These are phyloP conservation scores for Hypoxylon sp. DNA, from an alignment of 2,329 filamentous ascomycete species.

Conservation along the genomic window DNA sequence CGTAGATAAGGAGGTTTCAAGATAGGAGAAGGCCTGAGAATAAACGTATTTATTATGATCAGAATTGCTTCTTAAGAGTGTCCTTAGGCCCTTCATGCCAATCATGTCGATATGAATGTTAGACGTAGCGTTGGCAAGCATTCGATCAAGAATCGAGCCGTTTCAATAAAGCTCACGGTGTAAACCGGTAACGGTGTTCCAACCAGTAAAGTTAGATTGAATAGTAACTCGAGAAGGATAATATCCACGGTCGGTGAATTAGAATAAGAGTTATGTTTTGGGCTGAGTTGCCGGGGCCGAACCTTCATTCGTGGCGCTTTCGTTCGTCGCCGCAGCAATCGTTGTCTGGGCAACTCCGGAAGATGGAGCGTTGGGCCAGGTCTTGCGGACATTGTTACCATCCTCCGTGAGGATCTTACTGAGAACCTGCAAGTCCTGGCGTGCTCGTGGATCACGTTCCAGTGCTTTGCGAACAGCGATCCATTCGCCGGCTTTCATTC, in stretches of 20 bases:
- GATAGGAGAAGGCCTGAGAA: constrained; percentile 10
- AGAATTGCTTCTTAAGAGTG: constrained; percentile 17
- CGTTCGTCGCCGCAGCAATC: constrained; percentile 51
- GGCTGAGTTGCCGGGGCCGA: constrained; percentile 46
- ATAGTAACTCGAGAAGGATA: constrained; percentile 16
- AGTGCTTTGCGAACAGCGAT: constrained; percentile 79
- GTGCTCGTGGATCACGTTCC: constrained; percentile 74
- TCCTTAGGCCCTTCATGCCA: constrained; percentile 5
- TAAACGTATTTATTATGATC: constrained; percentile 31
- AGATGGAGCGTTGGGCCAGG: constrained; percentile 47
- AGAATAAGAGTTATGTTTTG: constrained; percentile 39
- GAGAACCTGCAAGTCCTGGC: constrained; percentile 72
- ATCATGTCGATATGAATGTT: constrained; percentile 6
- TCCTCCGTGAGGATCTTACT: constrained; percentile 69
- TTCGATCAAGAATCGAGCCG: constrained; percentile 10
- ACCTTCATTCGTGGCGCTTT: constrained; percentile 40
- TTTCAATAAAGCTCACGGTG: constrained; percentile 21
- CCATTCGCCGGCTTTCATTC: constrained; percentile 80
- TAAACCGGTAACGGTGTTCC: background rate
- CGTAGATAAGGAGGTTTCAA: constrained; percentile 5
- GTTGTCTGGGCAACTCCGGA: constrained; percentile 54
- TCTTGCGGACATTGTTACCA: constrained; percentile 54
- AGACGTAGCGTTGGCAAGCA: constrained; percentile 4
- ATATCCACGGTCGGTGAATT: background rate
- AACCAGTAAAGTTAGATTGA: background rate